Percentiles rank a stretch among this genome's conserved stretches.
Conservation (phyloP, 2,329 filamentous ascomycete genomes). For the Cryphonectria japonica region DNA sequence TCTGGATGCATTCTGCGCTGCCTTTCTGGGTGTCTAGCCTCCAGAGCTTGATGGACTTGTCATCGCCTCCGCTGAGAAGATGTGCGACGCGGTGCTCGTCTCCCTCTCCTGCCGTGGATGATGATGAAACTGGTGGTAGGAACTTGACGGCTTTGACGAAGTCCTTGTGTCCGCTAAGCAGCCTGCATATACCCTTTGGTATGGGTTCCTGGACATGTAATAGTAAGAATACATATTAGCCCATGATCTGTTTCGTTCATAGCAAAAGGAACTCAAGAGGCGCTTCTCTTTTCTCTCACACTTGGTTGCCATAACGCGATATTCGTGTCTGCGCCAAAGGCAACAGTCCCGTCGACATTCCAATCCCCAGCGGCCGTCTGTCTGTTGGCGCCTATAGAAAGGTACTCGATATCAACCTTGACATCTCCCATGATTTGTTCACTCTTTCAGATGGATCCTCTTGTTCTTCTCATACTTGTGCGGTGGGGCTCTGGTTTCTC, state of each 20-base stretch:
- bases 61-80: constrained; percentile 80
- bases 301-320: constrained; percentile 85
- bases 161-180: constrained; percentile 78
- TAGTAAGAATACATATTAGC: not conserved
- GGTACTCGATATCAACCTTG: constrained; percentile 50
- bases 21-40: constrained; percentile 38
- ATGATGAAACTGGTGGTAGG: constrained; percentile 48
- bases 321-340: constrained; percentile 87
- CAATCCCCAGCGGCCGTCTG: constrained; percentile 91
- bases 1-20: constrained; percentile 53
- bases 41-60: constrained; percentile 80
- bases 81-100: constrained; percentile 45
- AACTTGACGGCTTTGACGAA: constrained; percentile 85
- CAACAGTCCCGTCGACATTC: constrained; percentile 70
- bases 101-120: constrained; percentile 45
- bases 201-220: constrained; percentile 38
- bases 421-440: constrained; percentile 15
- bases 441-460: not conserved
- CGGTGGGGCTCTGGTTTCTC: not conserved
- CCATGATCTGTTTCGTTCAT: not conserved
- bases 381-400: constrained; percentile 85
- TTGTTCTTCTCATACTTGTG: not conserved
- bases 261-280: constrained; percentile 3
- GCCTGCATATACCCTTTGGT: constrained; percentile 61
- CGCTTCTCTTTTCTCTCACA: constrained; percentile 53